phyloP scores from a whole-genome alignment of 2,329 filamentous ascomycete species.

The Penicillium sp. region DNA sequence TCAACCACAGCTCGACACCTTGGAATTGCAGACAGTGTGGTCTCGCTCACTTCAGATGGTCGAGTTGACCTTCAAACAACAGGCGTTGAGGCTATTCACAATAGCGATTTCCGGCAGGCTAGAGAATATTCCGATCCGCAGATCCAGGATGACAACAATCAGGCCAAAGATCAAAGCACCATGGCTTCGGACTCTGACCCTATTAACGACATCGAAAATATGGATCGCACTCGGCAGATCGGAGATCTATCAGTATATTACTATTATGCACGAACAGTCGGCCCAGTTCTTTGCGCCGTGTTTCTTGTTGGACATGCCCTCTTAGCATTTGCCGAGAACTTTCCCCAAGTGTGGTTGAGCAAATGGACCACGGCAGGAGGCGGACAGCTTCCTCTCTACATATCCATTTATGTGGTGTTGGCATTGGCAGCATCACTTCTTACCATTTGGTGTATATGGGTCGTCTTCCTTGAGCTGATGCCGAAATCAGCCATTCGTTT shows the following conservation, averaged over 20 bases:
- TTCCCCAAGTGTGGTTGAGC: no score
- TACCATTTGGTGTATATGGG: no score
- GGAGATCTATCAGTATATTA: constrained; percentile 5
- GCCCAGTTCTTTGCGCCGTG: background rate
- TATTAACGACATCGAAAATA: background rate
- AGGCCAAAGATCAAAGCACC: background rate
- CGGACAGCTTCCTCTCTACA: background rate
- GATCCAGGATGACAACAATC: background rate
- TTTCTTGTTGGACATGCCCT: background rate
- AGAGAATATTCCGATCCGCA: background rate
- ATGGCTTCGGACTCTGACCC: background rate
- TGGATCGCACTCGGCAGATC: background rate
- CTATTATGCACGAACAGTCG: constrained; percentile 1
- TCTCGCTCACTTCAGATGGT: background rate
- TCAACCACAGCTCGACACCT: background rate
- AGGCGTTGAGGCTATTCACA: background rate
- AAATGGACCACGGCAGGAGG: no score
- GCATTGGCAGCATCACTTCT: no score
- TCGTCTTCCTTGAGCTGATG: background rate
- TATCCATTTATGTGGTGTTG: no score
- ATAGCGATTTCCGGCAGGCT: background rate
- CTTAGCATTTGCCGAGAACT: background rate
- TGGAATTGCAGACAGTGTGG: background rate
- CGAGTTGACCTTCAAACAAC: background rate
- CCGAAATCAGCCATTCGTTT: no score